These are phyloP conservation scores for Amphibolis antarctica DNA, from an alignment of 106 monocot genomes.

Conservation along the genomic window DNA sequence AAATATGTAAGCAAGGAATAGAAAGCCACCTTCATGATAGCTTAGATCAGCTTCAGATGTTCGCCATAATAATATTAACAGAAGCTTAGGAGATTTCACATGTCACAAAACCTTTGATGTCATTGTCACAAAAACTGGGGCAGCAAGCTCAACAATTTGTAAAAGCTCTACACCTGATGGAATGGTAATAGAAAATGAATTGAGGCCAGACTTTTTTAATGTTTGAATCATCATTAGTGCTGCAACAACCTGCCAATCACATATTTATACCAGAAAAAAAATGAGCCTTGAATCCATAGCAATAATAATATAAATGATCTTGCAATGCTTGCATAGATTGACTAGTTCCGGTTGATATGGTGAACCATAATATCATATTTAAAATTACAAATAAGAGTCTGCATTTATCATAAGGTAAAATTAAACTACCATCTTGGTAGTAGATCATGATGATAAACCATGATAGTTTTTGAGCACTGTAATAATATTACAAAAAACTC, in stretches of 20 bases:
- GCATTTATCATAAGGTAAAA: too few species aligned
- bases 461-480: background rate
- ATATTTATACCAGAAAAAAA: background rate
- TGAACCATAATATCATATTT: too few species aligned
- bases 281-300: background rate
- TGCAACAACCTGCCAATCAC: slow-evolving; percentile 44
- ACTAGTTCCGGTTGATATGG: too few species aligned
- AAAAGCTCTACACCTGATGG: slow-evolving; percentile 60
- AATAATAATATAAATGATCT: background rate
- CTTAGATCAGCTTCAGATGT: background rate
- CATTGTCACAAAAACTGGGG: slow-evolving; percentile 93
- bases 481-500: background rate
- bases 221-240: slow-evolving; percentile 77
- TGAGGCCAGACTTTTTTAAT: slow-evolving; percentile 46
- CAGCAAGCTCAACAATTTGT: slow-evolving; percentile 78
- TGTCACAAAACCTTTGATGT: slow-evolving; percentile 73
- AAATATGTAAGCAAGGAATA: slow-evolving; percentile 85
- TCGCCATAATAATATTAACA: background rate
- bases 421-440: too few species aligned
- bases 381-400: too few species aligned
- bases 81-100: background rate
- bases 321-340: background rate
- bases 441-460: too few species aligned
- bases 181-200: slow-evolving; percentile 42
- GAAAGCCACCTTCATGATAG: slow-evolving; percentile 60